Conservation (phyloP, 305 asterid species). For the Fraxinus sp. region DNA sequence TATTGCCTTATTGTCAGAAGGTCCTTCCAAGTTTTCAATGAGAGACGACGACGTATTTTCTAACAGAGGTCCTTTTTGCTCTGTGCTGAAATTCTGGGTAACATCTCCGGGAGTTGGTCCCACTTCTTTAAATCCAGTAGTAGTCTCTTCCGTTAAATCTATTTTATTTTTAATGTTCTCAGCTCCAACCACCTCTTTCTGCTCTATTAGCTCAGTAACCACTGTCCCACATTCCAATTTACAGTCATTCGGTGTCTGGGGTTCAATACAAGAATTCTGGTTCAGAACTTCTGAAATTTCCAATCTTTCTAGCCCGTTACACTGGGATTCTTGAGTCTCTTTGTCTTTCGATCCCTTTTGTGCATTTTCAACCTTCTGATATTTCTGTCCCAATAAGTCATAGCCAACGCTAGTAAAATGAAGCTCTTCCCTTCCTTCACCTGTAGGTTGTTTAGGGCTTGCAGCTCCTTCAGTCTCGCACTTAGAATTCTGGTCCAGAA, state of each 20-base stretch:
- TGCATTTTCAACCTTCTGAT: constrained; percentile 1
- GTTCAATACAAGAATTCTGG: constrained; percentile 26
- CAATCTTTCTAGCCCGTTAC: constrained; percentile 29
- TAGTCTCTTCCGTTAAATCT: constrained; percentile 21
- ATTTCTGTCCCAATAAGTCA: constrained; percentile 20
- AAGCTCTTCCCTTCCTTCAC: constrained; percentile 12
- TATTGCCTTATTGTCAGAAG: constrained; percentile 28
- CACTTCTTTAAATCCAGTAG: constrained; percentile 20
- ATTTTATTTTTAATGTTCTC: constrained; percentile 26
- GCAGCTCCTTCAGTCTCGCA: constrained; percentile 15
- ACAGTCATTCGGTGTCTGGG: constrained; percentile 22
- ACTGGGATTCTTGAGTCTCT: constrained; percentile 26
- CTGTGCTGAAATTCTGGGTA: constrained; percentile 21
- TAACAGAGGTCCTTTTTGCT: constrained; percentile 24
- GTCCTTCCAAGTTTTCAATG: constrained; percentile 27
- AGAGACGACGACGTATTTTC: constrained; percentile 32
- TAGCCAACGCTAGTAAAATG: constrained; percentile 15
- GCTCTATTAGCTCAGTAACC: constrained; percentile 29
- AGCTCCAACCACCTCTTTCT: constrained; percentile 33
- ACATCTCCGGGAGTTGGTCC: constrained; percentile 22
- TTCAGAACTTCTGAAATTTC: constrained; percentile 22
- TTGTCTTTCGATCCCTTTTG: constrained; percentile 29
- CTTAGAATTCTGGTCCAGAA: constrained; percentile 23
- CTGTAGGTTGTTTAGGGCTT: constrained; percentile 23
- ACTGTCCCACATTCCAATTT: constrained; percentile 23